phyloP scores from a whole-genome alignment of 1,139 yeast species.

The Magnusiomyces paraingens region DNA sequence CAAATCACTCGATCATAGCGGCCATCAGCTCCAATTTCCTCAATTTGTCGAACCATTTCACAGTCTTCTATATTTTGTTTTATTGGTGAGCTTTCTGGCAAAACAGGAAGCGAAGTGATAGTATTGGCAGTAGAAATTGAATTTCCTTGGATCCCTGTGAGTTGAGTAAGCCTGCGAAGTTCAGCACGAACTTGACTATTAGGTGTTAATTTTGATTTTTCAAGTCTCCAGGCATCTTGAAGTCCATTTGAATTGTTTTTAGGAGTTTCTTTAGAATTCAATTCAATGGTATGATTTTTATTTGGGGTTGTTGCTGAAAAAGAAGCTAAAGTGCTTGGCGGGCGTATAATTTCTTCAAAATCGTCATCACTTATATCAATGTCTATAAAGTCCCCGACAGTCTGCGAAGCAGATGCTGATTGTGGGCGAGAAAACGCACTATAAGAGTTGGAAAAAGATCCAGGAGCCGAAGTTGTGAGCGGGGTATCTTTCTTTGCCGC shows the following conservation, averaged over 20 bases:
- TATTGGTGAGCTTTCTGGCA: not conserved
- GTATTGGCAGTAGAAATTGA: not conserved
- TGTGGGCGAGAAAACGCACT: not conserved
- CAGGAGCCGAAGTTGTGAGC: not conserved
- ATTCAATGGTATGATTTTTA: not conserved
- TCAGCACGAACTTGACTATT: not conserved
- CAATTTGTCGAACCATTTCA: not conserved
- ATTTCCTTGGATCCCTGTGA: not conserved
- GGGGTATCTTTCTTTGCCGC: not conserved
- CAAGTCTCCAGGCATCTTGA: no score
- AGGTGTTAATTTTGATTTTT: not conserved
- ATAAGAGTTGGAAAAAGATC: no score
- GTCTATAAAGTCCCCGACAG: not conserved
- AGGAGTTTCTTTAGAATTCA: not conserved
- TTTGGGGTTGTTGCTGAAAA: not conserved
- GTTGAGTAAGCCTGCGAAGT: not conserved
- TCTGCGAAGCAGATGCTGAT: not conserved
- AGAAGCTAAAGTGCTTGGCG: not conserved
- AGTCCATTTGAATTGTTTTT: not conserved
- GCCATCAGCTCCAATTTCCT: not conserved
- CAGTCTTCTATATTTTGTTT: not conserved
- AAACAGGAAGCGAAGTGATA: not conserved
- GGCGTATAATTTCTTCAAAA: no score
- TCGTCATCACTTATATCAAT: not conserved
- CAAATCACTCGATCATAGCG: constrained; percentile 32